Conservation (phyloP, 371 early-diverging fungal genomes). For the Apophysomyces ossiformis region DNA sequence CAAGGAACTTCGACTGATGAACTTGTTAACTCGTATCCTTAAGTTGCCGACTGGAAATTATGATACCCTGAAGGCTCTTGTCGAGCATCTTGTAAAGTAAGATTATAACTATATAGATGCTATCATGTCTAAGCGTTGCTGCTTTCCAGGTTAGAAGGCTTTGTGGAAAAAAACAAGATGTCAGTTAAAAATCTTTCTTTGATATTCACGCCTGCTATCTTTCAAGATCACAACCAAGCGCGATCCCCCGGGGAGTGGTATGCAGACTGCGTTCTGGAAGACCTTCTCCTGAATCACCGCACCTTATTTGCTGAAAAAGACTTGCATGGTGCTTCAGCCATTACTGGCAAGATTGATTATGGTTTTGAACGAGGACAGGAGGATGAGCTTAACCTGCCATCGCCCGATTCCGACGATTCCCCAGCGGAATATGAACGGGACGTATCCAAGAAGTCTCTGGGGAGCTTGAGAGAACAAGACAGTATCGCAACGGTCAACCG, state of each 20-base stretch:
- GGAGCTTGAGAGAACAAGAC: background rate
- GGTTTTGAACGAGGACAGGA: constrained; percentile 30
- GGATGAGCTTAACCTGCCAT: background rate
- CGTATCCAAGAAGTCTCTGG: background rate
- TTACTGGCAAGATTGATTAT: constrained; percentile 53
- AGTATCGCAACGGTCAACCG: background rate
- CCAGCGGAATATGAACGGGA: background rate
- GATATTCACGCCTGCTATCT: constrained; percentile 65
- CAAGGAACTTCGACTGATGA: constrained; percentile 50
- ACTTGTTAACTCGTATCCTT: constrained; percentile 53
- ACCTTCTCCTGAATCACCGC: constrained; percentile 42
- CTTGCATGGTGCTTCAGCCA: constrained; percentile 47
- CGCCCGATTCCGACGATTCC: background rate
- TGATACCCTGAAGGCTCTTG: constrained; percentile 57
- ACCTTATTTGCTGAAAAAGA: constrained; percentile 52
- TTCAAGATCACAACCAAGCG: constrained; percentile 62
- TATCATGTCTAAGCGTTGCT: background rate
- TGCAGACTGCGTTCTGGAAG: constrained; percentile 53
- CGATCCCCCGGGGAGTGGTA: constrained; percentile 50
- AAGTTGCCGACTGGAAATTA: constrained; percentile 59
- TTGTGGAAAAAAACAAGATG: constrained; percentile 66
- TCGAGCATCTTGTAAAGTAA: constrained; percentile 60
- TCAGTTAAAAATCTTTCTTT: constrained; percentile 58
- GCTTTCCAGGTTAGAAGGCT: constrained; percentile 29
- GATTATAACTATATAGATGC: background rate